A percentile compares a stretch with the other conserved stretches of the same genome.
These are phyloP conservation scores for Coffea humblotiana DNA, from an alignment of 305 asterid species.

Conservation along the genomic window DNA sequence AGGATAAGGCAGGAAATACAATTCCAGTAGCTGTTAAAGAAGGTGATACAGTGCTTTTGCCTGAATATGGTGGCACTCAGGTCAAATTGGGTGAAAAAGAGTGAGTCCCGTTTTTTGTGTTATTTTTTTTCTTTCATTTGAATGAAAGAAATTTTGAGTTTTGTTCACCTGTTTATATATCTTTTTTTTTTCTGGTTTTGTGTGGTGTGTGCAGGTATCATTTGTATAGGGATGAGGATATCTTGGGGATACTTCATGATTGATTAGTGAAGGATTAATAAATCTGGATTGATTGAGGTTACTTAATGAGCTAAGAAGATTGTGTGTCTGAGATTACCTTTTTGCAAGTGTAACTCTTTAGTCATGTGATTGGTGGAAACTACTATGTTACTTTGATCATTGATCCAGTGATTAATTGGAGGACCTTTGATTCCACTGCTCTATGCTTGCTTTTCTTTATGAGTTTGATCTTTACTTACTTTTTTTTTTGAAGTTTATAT, in stretches of 20 bases:
- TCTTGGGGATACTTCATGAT: slow-evolving; percentile 72
- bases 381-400: neutral
- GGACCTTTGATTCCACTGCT: neutral
- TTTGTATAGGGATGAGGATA: slow-evolving; percentile 84
- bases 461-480: neutral
- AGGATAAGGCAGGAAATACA: slow-evolving; percentile 51
- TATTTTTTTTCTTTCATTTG: neutral
- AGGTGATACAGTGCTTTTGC: slow-evolving; percentile 89
- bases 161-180: neutral
- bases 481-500: neutral
- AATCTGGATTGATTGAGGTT: slow-evolving; percentile 6
- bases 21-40: slow-evolving; percentile 83
- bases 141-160: neutral
- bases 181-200: neutral
- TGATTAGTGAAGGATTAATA: slow-evolving; percentile 23
- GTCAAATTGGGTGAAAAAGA: slow-evolving; percentile 87
- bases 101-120: slow-evolving; percentile 36
- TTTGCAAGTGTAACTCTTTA: slow-evolving; percentile 15
- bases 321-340: neutral
- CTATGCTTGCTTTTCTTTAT: neutral
- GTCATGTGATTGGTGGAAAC: neutral
- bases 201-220: slow-evolving; percentile 56
- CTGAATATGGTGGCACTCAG: slow-evolving; percentile 91
- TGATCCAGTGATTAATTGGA: neutral
- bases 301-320: neutral